These are phyloP conservation scores for Aeschynomene evenia DNA, from an alignment of 306 rosid genomes.

Conservation along the genomic window DNA sequence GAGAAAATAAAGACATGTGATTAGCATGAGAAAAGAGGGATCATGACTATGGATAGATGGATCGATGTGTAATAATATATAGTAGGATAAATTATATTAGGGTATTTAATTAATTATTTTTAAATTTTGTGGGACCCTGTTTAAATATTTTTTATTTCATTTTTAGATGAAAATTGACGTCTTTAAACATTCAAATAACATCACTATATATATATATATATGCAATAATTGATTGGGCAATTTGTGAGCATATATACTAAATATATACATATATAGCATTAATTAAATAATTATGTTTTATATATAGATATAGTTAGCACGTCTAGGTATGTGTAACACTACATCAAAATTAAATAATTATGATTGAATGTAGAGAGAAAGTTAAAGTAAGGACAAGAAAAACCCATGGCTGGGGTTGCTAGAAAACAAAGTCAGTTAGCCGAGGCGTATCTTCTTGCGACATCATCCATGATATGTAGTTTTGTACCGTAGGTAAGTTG, in stretches of 20 bases:
- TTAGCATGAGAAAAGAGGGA: conserved; percentile 4
- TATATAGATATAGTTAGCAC: no score
- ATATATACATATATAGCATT: no score
- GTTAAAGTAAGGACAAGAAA: not conserved
- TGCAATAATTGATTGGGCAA: not conserved
- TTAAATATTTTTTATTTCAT: no score
- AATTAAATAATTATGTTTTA: no score
- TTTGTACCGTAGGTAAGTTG: not conserved
- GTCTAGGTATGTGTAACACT: not conserved
- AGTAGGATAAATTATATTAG: no score
- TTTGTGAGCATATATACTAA: no score
- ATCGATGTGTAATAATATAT: no score
- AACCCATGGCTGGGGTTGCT: conserved; percentile 1
- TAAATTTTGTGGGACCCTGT: no score
- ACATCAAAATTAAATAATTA: not conserved
- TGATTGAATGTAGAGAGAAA: not conserved
- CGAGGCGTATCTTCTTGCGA: conserved; percentile 3
- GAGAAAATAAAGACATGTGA: no score
- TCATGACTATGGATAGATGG: conserved; percentile 15
- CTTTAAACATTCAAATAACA: no score
- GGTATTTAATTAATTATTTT: no score
- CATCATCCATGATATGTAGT: not conserved
- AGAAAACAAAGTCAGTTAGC: conserved; percentile 9
- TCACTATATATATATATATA: not conserved
- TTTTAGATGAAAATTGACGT: no score